A percentile compares a stretch with the other conserved stretches of the same genome.
Conservation (phyloP, 2,329 filamentous ascomycete species). For the Aspergillus sp. region DNA sequence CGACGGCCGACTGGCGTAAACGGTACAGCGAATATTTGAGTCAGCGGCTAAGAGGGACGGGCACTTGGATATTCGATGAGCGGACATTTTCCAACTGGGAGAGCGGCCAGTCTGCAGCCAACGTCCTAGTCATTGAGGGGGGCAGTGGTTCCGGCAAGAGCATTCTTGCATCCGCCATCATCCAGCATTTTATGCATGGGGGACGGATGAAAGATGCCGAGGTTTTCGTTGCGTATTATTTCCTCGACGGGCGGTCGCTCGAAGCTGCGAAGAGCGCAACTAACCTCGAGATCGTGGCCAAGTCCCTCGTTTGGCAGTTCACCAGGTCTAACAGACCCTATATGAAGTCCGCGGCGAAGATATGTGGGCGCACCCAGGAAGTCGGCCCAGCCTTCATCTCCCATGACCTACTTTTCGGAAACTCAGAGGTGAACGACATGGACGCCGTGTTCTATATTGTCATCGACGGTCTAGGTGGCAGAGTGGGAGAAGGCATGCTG, state of each 20-base stretch:
- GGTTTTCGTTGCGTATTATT: slow-evolving; percentile 6
- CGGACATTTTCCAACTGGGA: slow-evolving; percentile 1
- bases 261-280: not conserved
- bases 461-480: slow-evolving; percentile 4
- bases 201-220: too few species aligned
- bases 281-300: slow-evolving; percentile 3
- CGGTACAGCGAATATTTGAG: too few species aligned
- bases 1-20: too few species aligned
- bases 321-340: slow-evolving; percentile 4
- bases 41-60: too few species aligned
- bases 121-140: slow-evolving; percentile 4
- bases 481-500: not conserved
- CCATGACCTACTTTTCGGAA: slow-evolving; percentile 2
- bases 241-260: slow-evolving; percentile 1
- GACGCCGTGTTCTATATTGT: slow-evolving; percentile 6
- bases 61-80: too few species aligned
- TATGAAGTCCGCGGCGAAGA: slow-evolving; percentile 5
- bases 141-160: slow-evolving; percentile 5
- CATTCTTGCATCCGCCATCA: slow-evolving; percentile 4
- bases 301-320: slow-evolving; percentile 7
- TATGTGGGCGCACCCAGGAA: not conserved
- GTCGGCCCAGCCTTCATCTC: slow-evolving; percentile 4
- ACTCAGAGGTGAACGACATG: slow-evolving; percentile 2
- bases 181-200: slow-evolving; percentile 2
- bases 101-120: not conserved